Conservation (phyloP, 106 monocot species). For the Alisma plantagoaquatica region DNA sequence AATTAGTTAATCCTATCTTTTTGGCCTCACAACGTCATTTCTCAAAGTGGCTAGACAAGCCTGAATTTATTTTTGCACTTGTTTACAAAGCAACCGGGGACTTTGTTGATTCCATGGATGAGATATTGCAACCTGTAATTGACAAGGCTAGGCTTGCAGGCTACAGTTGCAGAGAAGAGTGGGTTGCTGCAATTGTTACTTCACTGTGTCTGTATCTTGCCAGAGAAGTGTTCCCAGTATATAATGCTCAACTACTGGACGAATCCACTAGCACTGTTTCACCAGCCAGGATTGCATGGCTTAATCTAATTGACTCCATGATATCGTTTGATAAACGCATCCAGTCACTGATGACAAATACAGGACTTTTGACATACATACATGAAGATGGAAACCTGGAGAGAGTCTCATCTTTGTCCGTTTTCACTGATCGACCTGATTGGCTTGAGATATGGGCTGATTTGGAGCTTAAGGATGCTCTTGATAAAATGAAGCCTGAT, state of each 20-base stretch:
- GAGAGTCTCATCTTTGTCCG: conserved; percentile 53
- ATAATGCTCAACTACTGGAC: conserved; percentile 43
- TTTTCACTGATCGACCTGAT: conserved; percentile 83
- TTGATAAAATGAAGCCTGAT: conserved; percentile 49
- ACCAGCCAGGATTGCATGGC: conserved; percentile 47
- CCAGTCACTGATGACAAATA: conserved; percentile 41
- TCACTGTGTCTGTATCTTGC: conserved; percentile 62
- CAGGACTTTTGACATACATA: conserved; percentile 47
- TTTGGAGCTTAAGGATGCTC: conserved; percentile 52
- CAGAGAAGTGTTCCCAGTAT: conserved; percentile 69
- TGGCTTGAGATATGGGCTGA: conserved; percentile 89
- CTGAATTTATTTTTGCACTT: conserved; percentile 88
- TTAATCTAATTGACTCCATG: conserved; percentile 78
- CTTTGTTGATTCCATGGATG: conserved; percentile 86
- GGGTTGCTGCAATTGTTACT: conserved; percentile 73
- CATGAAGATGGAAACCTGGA: conserved; percentile 55
- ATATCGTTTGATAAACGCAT: conserved; percentile 87
- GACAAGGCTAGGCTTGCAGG: conserved; percentile 83
- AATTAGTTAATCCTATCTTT: conserved; percentile 71
- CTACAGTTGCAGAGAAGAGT: conserved; percentile 96
- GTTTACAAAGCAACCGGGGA: conserved; percentile 76
- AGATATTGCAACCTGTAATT: conserved; percentile 81
- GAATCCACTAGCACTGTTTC: conserved; percentile 5
- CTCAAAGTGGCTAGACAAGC: conserved; percentile 81
- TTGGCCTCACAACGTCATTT: conserved; percentile 59